A percentile compares a stretch with the other conserved stretches of the same genome.
Evolutionary conservation across 1,284 basidiomycete species (phyloP).

Genomic region (Ganoderma lingzhi): DNA sequence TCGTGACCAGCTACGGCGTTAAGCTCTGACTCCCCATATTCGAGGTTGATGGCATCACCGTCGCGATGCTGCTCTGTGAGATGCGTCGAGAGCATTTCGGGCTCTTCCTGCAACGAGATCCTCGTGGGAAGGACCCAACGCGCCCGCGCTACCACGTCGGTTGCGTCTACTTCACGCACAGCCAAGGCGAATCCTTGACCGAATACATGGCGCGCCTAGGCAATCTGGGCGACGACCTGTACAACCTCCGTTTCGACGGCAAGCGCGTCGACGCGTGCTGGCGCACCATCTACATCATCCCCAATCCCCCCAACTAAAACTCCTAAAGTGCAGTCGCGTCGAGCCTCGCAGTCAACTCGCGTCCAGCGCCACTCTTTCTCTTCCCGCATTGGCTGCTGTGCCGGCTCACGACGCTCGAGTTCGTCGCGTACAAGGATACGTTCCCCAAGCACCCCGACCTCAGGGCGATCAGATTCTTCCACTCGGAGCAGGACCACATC

Average conservation of each 20-base stretch:
- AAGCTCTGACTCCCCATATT: slow-evolving; percentile 7
- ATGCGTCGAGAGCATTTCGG: not conserved
- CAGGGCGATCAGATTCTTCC: not conserved
- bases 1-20: not conserved
- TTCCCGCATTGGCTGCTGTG: not conserved
- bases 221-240: not conserved
- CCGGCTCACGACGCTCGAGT: not conserved
- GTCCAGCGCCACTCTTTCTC: not conserved
- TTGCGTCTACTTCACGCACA: not conserved
- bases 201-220: not conserved
- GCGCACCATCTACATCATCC: slow-evolving; percentile 13
- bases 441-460: too few species aligned
- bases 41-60: not conserved
- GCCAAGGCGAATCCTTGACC: too few species aligned
- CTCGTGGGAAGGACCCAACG: not conserved
- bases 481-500: not conserved
- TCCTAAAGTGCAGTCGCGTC: too few species aligned
- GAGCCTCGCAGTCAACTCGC: not conserved
- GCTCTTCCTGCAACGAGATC: not conserved
- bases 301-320: not conserved
- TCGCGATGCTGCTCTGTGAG: slow-evolving; percentile 3
- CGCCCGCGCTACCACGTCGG: not conserved
- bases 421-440: not conserved
- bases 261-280: not conserved
- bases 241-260: slow-evolving; percentile 2